These are phyloP conservation scores for Yamadazyma scolyti DNA, from an alignment of 805 yeast genomes.

Conservation along the genomic window DNA sequence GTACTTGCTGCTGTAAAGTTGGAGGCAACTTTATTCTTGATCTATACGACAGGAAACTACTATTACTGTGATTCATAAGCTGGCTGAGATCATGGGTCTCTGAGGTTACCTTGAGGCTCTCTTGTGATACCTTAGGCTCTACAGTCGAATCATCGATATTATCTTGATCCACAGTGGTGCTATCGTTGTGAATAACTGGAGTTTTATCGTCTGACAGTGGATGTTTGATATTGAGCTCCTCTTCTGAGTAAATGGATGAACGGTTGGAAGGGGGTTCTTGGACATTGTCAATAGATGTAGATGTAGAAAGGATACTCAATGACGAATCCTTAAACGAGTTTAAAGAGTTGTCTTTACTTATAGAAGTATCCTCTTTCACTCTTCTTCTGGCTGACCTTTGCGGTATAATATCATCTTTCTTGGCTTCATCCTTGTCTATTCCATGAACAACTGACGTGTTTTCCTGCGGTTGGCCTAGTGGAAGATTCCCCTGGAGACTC, in stretches of 20 bases:
- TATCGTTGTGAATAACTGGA: conserved; percentile 2
- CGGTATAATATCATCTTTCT: conserved; percentile 11
- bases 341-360: neutral
- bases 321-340: neutral
- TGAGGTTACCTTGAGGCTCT: too few relatives aligned
- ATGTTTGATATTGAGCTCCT: conserved; percentile 1
- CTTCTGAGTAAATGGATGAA: conserved; percentile 18
- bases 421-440: neutral
- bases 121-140: too few relatives aligned
- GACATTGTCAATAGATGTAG: conserved; percentile 2
- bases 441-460: too few relatives aligned
- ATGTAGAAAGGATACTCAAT: conserved; percentile 1
- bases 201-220: neutral
- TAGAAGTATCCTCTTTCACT: neutral
- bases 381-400: conserved; percentile 24
- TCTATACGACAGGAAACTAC: conserved; percentile 26
- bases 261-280: conserved; percentile 10
- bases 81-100: too few relatives aligned
- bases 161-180: neutral
- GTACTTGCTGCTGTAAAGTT: conserved; percentile 17
- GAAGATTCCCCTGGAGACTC: conserved; percentile 12
- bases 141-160: too few relatives aligned
- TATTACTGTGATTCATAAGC: conserved; percentile 16
- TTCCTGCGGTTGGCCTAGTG: too few relatives aligned
- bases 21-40: conserved; percentile 32